Evolutionary conservation across 495 filamentous ascomycete species (phyloP), one percentile per base, ranked within the genome.

Genomic region (Hypomontagnella submonticulosa): DNA sequence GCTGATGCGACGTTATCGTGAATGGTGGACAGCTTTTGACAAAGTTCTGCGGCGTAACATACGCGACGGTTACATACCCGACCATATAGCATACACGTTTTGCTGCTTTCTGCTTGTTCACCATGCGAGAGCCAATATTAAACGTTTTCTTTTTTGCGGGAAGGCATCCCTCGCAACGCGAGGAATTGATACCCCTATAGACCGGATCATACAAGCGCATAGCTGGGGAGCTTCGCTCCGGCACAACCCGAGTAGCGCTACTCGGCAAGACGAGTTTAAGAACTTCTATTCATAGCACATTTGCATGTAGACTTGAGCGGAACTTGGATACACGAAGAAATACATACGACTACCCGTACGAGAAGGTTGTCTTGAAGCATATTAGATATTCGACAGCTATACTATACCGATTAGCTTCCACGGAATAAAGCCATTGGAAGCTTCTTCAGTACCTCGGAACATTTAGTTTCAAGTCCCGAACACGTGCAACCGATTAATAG

Each of bases 121-220:
- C 32, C 37, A 46, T 34, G 44, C 49, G 36, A 43, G 34, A 38
- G 38, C 43, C 46, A 19, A 11, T 44, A n/a, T 3, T 13, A 38
- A 43, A 36, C 20, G 51, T 51, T 43, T 38, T 49, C 32, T 15
- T 30, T 15, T 30, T 48, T 20, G 1, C 37, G 3, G 27, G 11
- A 30, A 58, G 50, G 30, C 30, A 57, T 54, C 33, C n/a, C 42
- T 60, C 27, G 46, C 42, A 61, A 11, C 57, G 36, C 55, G 48
- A 58, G 42, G 42, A 49, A 66, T 73, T 66, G 58, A 73, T 73
- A 71, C 69, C 69, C 70, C 49, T 51, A 70, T 73, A 73, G 60
- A 70, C 37, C 53, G 43, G 30, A 42, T 53, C 40, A 52, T 63
- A 60, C 19, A 41, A 23, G 43, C 53, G 44, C 61, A 46, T 41